These are phyloP conservation scores for Gelatoporia subvermispora DNA, from an alignment of 768 basidiomycete genomes.

Conservation along the genomic window DNA sequence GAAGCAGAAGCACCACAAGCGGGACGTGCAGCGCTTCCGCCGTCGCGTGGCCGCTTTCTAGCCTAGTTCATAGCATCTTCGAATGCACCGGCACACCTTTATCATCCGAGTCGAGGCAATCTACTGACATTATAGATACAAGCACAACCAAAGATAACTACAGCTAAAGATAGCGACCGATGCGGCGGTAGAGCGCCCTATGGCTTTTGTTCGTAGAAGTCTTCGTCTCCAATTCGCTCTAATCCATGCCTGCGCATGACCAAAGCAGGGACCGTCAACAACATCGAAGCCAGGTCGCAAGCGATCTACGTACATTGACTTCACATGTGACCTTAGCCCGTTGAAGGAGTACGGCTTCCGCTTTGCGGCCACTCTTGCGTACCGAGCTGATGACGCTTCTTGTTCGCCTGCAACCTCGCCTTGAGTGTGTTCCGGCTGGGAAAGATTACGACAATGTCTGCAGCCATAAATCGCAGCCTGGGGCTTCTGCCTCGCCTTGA, in stretches of 20 bases:
- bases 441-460: slow-evolving; percentile 39
- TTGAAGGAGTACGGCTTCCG: slow-evolving; percentile 42
- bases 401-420: slow-evolving; percentile 7
- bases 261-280: neutral
- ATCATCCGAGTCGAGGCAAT: too few relatives aligned
- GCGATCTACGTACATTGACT: slow-evolving; percentile 45
- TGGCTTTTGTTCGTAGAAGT: slow-evolving; percentile 33
- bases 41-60: slow-evolving; percentile 4
- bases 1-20: slow-evolving; percentile 1
- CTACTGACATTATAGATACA: too few relatives aligned
- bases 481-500: too few relatives aligned
- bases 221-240: slow-evolving; percentile 46
- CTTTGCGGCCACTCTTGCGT: neutral
- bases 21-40: neutral
- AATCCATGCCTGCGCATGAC: slow-evolving; percentile 42
- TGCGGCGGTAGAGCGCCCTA: neutral
- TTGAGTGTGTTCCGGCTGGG: neutral
- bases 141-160: too few relatives aligned
- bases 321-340: slow-evolving; percentile 58
- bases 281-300: slow-evolving; percentile 6
- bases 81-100: too few relatives aligned
- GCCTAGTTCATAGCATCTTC: too few relatives aligned
- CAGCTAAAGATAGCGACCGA: too few relatives aligned
- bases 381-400: neutral
- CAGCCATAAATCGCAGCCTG: slow-evolving; percentile 43